Conservation (phyloP, 179 eudicot species). For the Drosera spatulata region DNA sequence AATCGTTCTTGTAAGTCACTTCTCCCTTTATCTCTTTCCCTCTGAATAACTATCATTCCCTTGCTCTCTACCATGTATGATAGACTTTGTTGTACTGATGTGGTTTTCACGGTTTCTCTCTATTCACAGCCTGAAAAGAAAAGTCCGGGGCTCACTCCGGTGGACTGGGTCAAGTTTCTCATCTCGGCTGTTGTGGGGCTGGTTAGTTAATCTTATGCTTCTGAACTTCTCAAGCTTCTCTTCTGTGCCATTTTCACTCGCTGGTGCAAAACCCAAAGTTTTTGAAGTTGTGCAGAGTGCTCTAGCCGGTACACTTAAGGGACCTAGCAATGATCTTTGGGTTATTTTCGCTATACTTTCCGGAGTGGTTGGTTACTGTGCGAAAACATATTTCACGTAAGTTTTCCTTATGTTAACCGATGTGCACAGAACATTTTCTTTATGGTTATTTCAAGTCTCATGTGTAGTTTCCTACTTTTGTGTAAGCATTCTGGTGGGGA, state of each 20-base stretch:
- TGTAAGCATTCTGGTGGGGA: too few species aligned
- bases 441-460: constrained; percentile 11
- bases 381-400: constrained; percentile 90
- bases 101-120: background rate
- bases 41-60: background rate
- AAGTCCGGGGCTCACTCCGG: constrained; percentile 84
- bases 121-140: constrained; percentile 17
- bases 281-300: background rate
- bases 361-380: constrained; percentile 75
- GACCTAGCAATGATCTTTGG: constrained; percentile 43
- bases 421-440: background rate
- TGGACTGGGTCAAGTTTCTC: constrained; percentile 88
- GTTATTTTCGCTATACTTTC: constrained; percentile 74
- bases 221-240: too few species aligned
- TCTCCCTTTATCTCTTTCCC: constrained; percentile 6
- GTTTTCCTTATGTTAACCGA: background rate
- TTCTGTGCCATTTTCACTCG: too few species aligned
- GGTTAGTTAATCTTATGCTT: constrained; percentile 28
- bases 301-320: background rate
- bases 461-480: background rate
- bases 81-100: background rate
- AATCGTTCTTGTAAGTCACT: constrained; percentile 64
- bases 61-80: background rate
- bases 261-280: background rate
- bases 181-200: constrained; percentile 80